These are phyloP conservation scores for Ophiostoma sp. DNA, from an alignment of 2,329 filamentous ascomycete species.

Conservation along the genomic window DNA sequence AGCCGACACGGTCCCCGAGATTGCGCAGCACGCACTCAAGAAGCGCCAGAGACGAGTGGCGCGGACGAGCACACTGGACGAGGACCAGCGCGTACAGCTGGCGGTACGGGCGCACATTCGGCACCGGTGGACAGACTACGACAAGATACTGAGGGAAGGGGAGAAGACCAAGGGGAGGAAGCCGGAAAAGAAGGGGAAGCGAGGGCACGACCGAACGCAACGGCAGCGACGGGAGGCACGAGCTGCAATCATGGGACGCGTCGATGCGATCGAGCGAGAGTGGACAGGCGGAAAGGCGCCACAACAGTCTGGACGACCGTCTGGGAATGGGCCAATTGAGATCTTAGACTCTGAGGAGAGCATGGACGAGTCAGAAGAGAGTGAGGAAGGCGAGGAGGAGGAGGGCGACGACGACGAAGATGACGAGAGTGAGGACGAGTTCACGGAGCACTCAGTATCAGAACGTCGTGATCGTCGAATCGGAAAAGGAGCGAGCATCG, in stretches of 20 bases:
- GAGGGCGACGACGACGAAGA: neutral
- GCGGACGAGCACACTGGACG: conserved; percentile 41
- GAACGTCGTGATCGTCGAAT: neutral
- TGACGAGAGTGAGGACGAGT: neutral
- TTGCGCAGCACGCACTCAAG: conserved; percentile 45
- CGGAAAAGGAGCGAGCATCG: neutral
- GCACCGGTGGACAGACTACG: conserved; percentile 51
- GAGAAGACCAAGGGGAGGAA: neutral
- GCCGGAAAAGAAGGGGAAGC: neutral
- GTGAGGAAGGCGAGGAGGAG: neutral
- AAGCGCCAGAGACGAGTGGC: conserved; percentile 52
- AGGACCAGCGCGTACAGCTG: conserved; percentile 44
- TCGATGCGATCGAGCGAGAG: conserved; percentile 17
- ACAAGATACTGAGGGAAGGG: conserved; percentile 38
- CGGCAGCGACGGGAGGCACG: conserved; percentile 30
- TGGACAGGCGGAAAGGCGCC: conserved; percentile 8
- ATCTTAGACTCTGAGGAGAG: neutral
- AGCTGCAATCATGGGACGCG: conserved; percentile 21
- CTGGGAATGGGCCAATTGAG: neutral
- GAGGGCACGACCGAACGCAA: neutral
- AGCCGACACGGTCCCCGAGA: conserved; percentile 34
- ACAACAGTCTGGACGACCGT: neutral
- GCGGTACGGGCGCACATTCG: conserved; percentile 53
- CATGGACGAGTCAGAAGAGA: neutral
- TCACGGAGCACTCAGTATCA: neutral